Conservation (phyloP, 2,329 filamentous ascomycete species). For the Gaeumannomyces sp. region DNA sequence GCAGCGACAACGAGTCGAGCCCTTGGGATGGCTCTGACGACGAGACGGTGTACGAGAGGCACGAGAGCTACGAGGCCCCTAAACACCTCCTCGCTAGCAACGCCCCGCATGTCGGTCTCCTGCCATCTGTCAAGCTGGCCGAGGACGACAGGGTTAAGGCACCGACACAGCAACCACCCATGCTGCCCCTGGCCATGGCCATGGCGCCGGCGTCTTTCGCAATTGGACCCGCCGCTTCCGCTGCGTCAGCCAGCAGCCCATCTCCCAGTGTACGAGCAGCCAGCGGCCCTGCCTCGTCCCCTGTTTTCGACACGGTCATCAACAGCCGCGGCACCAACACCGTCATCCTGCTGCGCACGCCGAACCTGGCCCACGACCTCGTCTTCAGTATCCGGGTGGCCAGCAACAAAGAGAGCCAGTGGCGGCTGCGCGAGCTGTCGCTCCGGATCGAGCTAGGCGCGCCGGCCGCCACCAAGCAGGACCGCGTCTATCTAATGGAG, state of each 20-base stretch:
- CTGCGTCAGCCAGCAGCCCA: background rate
- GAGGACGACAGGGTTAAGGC: background rate
- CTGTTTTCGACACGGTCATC: slow-evolving; percentile 3
- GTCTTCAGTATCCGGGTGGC: slow-evolving; percentile 14
- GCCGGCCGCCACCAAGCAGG: background rate
- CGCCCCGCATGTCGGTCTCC: background rate
- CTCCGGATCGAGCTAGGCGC: slow-evolving; percentile 12
- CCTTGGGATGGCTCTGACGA: background rate
- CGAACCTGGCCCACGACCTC: slow-evolving; percentile 13
- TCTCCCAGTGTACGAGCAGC: background rate
- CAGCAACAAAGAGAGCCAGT: slow-evolving; percentile 9
- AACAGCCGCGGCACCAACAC: slow-evolving; percentile 7
- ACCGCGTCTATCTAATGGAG: slow-evolving; percentile 7
- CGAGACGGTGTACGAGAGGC: slow-evolving; percentile 3
- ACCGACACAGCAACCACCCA: too few relatives aligned
- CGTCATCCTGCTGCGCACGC: background rate
- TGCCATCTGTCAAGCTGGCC: background rate
- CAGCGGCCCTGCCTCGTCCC: slow-evolving; percentile 3
- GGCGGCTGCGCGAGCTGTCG: slow-evolving; percentile 7
- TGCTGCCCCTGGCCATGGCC: background rate
- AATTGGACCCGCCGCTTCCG: background rate
- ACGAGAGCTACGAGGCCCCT: background rate
- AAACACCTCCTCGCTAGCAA: background rate
- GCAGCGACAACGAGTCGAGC: background rate
- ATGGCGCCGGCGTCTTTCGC: background rate